phyloP scores from a whole-genome alignment of 352 stramenopile species.

The Phytophthora pseudosyringae region DNA sequence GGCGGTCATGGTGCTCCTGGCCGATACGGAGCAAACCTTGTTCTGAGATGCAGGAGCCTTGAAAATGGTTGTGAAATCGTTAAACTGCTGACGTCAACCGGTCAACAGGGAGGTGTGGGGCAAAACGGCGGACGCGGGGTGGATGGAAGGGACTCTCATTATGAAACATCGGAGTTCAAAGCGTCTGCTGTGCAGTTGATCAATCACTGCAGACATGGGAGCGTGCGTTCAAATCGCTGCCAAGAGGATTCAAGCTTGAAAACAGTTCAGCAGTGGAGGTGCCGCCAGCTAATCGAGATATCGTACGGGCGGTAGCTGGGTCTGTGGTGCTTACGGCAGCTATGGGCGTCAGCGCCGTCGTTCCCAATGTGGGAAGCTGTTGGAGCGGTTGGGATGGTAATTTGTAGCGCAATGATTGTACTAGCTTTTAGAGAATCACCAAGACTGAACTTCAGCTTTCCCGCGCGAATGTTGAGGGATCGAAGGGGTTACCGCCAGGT shows the following conservation, averaged over 20 bases:
- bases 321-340: neutral
- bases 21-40: neutral
- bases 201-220: neutral
- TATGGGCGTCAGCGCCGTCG: neutral
- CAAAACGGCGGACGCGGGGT: slow-evolving; percentile 4
- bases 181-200: neutral
- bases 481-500: neutral
- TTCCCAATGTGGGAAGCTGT: neutral
- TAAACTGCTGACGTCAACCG: neutral
- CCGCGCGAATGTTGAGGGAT: neutral
- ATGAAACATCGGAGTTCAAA: neutral
- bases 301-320: neutral
- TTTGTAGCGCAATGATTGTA: neutral
- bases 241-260: neutral
- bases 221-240: neutral
- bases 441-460: neutral
- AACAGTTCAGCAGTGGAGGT: neutral
- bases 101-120: slow-evolving; percentile 8
- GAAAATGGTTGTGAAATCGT: neutral
- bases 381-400: neutral
- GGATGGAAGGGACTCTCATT: neutral
- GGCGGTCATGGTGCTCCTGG: slow-evolving; percentile 1
- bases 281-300: neutral
- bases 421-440: neutral
- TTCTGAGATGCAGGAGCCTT: neutral